Percentiles rank a stretch among this genome's conserved stretches.
Conservation (phyloP, 352 stramenopile genomes). For the Phytophthora idaei region DNA sequence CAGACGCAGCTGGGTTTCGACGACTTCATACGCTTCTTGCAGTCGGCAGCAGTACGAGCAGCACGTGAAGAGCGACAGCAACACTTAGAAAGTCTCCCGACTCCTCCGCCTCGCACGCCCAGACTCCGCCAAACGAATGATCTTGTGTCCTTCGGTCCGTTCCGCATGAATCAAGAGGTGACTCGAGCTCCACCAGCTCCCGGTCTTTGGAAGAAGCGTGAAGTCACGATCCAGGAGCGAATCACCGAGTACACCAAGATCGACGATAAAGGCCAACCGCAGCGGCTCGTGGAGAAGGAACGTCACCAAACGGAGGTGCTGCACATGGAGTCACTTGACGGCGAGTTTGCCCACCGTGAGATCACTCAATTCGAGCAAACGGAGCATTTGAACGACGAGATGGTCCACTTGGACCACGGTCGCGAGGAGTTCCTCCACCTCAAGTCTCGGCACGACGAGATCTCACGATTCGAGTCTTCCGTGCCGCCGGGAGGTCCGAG, state of each 20-base stretch:
- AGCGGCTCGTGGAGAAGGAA: conserved; percentile 84
- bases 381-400: conserved; percentile 83
- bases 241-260: conserved; percentile 91
- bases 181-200: conserved; percentile 54
- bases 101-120: conserved; percentile 24
- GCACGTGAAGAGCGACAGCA: conserved; percentile 48
- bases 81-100: conserved; percentile 23
- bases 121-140: conserved; percentile 4
- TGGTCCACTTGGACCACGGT: conserved; percentile 80
- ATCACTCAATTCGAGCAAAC: conserved; percentile 88
- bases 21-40: conserved; percentile 69
- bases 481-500: conserved; percentile 39
- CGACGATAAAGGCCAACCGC: conserved; percentile 72
- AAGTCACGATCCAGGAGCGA: conserved; percentile 88
- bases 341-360: conserved; percentile 84
- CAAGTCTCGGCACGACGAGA: conserved; percentile 84
- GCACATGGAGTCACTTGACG: conserved; percentile 81
- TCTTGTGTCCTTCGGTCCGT: conserved; percentile 54
- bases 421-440: conserved; percentile 85
- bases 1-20: conserved; percentile 56
- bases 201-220: conserved; percentile 87
- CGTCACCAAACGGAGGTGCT: conserved; percentile 86
- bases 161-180: conserved; percentile 45
- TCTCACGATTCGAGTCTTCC: conserved; percentile 84
- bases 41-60: conserved; percentile 57